These are phyloP conservation scores for Niveomyces coronatus DNA, from an alignment of 2,329 filamentous ascomycete genomes.

Conservation along the genomic window DNA sequence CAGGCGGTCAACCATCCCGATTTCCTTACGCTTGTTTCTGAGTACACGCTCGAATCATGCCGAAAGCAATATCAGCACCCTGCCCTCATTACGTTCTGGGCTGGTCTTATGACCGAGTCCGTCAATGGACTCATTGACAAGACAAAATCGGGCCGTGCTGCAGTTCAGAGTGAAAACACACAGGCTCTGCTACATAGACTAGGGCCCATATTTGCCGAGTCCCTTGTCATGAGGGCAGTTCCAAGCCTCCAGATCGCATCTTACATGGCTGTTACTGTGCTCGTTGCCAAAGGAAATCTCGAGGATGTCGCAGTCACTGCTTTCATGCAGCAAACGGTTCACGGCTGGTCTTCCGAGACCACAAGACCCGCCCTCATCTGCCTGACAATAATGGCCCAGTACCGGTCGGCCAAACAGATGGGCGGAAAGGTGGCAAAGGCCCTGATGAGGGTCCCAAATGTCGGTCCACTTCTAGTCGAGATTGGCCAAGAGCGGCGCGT, in stretches of 20 bases:
- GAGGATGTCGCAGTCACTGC: constrained; percentile 71
- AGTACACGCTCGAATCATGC: constrained; percentile 67
- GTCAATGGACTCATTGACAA: constrained; percentile 73
- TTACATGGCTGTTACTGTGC: constrained; percentile 82
- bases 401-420: constrained; percentile 59
- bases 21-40: constrained; percentile 68
- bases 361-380: constrained; percentile 65
- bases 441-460: constrained; percentile 51
- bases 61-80: constrained; percentile 63
- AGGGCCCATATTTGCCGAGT: constrained; percentile 64
- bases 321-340: constrained; percentile 80
- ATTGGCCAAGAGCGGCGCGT: constrained; percentile 56
- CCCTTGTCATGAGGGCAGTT: constrained; percentile 62
- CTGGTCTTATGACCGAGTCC: constrained; percentile 74
- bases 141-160: constrained; percentile 62
- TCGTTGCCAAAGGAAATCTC: constrained; percentile 73
- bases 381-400: constrained; percentile 71
- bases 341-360: constrained; percentile 67
- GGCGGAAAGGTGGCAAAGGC: constrained; percentile 60
- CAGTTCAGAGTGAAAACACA: constrained; percentile 69
- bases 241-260: constrained; percentile 75
- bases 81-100: constrained; percentile 81
- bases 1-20: constrained; percentile 68
- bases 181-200: constrained; percentile 62
- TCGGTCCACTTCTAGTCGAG: constrained; percentile 49